phyloP scores from a whole-genome alignment of 1,284 basidiomycete genomes.

The Testicularia cyperi region DNA sequence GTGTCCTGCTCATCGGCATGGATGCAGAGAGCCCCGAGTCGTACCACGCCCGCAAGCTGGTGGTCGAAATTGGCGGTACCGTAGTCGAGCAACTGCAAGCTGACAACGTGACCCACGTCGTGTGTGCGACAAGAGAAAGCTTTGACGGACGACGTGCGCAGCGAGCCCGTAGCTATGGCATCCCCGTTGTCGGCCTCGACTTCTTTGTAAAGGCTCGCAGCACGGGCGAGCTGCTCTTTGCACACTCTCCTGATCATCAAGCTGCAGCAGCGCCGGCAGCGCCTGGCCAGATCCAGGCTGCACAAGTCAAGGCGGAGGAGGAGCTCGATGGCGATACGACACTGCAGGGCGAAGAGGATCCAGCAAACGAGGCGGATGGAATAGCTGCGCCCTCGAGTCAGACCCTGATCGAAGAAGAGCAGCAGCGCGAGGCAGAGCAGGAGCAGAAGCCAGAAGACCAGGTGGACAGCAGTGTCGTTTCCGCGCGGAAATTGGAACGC shows the following conservation, averaged over 20 bases:
- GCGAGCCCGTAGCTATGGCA: constrained; percentile 16
- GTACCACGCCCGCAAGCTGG: constrained; percentile 35
- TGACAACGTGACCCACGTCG: constrained; percentile 30
- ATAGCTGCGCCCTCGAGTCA: constrained; percentile 21
- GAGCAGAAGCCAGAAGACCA: neutral
- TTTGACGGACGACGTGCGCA: constrained; percentile 17
- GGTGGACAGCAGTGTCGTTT: constrained; percentile 2
- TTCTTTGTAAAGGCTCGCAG: constrained; percentile 18
- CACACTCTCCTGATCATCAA: too few relatives aligned
- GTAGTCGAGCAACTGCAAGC: constrained; percentile 24
- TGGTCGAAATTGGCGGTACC: constrained; percentile 33
- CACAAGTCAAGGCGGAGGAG: neutral
- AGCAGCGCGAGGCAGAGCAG: neutral
- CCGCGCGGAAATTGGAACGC: too few relatives aligned
- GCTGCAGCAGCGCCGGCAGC: constrained; percentile 3
- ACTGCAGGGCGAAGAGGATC: constrained; percentile 7
- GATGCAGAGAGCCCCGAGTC: constrained; percentile 34
- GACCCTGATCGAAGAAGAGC: constrained; percentile 22
- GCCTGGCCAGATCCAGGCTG: neutral
- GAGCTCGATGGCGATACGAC: constrained; percentile 21
- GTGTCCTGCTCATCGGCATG: constrained; percentile 34
- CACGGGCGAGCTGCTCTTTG: constrained; percentile 16
- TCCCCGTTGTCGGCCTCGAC: constrained; percentile 30
- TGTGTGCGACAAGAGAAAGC: constrained; percentile 26
- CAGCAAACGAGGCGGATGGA: neutral